Percentiles rank a stretch among this genome's conserved stretches.
Conservation (phyloP, 805 yeast species). For the Metschnikowia shivogae region DNA sequence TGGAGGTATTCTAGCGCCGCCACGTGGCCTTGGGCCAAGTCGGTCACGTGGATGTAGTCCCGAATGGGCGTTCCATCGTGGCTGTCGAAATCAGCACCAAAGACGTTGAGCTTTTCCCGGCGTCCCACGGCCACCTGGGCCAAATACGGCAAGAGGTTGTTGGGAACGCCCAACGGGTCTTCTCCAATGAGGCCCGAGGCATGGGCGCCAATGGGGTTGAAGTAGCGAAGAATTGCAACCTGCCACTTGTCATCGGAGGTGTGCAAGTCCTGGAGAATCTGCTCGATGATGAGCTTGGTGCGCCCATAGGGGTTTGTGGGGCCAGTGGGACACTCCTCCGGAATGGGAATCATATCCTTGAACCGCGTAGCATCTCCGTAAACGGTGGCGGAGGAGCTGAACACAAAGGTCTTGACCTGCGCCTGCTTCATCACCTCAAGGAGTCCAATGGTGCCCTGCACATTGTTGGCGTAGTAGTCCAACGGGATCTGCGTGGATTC, state of each 20-base stretch:
- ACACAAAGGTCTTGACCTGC: slow-evolving; percentile 53
- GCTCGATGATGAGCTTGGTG: slow-evolving; percentile 65
- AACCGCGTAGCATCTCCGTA: slow-evolving; percentile 78
- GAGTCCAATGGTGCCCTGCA: slow-evolving; percentile 58
- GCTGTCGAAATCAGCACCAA: slow-evolving; percentile 67
- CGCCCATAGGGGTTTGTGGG: slow-evolving; percentile 78
- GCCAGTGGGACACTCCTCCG: slow-evolving; percentile 70
- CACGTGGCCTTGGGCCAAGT: slow-evolving; percentile 72
- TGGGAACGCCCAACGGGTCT: slow-evolving; percentile 74
- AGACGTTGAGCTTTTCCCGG: slow-evolving; percentile 60
- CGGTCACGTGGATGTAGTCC: slow-evolving; percentile 79
- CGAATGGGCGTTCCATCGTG: slow-evolving; percentile 80
- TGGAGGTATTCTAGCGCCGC: slow-evolving; percentile 60
- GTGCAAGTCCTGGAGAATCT: slow-evolving; percentile 52
- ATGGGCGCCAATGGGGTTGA: slow-evolving; percentile 85
- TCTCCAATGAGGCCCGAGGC: slow-evolving; percentile 79
- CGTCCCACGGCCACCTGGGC: slow-evolving; percentile 77
- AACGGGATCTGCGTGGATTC: slow-evolving; percentile 69
- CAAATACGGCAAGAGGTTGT: slow-evolving; percentile 68
- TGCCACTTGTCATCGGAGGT: slow-evolving; percentile 43
- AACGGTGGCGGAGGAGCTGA: slow-evolving; percentile 78
- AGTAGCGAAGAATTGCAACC: slow-evolving; percentile 66
- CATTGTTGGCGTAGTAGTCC: slow-evolving; percentile 64
- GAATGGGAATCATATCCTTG: slow-evolving; percentile 70
- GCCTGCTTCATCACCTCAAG: slow-evolving; percentile 48